These are phyloP conservation scores for Parasarocladium wereldwijsianum DNA, from an alignment of 2,329 filamentous ascomycete species.

Conservation along the genomic window DNA sequence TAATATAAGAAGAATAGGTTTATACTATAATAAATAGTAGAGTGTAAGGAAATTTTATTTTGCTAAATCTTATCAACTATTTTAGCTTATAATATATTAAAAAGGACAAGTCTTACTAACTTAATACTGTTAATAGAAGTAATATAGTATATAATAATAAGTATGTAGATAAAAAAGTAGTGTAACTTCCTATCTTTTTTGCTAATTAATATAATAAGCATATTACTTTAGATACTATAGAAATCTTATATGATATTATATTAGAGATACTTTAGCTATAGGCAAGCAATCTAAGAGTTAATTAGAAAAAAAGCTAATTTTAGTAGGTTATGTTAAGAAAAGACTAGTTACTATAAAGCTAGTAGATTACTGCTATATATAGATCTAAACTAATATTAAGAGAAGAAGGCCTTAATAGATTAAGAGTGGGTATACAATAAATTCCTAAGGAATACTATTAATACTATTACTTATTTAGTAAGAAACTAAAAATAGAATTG, in stretches of 20 bases:
- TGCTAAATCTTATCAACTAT: background rate
- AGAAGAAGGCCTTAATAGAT: conserved; percentile 4
- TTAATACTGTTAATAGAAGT: conserved; percentile 2
- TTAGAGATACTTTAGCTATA: conserved; percentile 1
- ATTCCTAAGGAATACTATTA: conserved; percentile 7
- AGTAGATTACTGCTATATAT: conserved; percentile 3
- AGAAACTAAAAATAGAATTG: conserved; percentile 7
- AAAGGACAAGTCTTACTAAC: conserved; percentile 2
- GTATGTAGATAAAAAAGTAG: background rate
- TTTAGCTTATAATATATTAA: conserved; percentile 1
- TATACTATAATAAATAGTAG: conserved; percentile 1
- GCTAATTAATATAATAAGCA: background rate
- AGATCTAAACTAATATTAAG: conserved; percentile 5
- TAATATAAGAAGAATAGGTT: background rate
- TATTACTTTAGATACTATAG: background rate
- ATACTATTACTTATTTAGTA: conserved; percentile 8
- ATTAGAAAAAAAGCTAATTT: conserved; percentile 2
- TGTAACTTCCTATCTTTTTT: background rate
- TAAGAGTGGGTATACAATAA: conserved; percentile 6
- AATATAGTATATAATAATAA: conserved; percentile 4
- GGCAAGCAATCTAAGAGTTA: conserved; percentile 1
- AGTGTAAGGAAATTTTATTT: conserved; percentile 2
- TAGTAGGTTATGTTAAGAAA: conserved; percentile 1
- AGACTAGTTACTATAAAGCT: conserved; percentile 1
- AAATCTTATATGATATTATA: conserved; percentile 3